phyloP scores from a whole-genome alignment of 805 yeast species.

The Naumovozyma baii region DNA sequence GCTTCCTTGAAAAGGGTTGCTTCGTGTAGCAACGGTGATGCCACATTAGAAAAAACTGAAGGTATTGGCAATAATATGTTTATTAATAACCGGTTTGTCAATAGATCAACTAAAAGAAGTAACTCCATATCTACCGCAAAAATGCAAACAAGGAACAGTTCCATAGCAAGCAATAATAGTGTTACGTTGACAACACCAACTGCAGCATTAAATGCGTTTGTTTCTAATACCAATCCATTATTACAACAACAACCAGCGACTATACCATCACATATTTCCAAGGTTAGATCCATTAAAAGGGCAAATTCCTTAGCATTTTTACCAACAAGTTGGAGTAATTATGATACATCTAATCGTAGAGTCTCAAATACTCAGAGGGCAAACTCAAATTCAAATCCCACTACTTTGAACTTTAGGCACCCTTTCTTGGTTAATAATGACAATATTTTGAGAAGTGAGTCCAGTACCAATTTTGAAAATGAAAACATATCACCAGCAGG shows the following conservation, averaged over 20 bases:
- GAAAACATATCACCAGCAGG: background rate
- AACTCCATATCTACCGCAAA: background rate
- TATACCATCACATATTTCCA: background rate
- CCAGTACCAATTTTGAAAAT: background rate
- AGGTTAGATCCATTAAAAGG: constrained; percentile 8
- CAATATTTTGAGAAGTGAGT: background rate
- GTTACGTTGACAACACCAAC: constrained; percentile 9
- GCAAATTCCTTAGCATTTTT: constrained; percentile 16
- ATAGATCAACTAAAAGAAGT: background rate
- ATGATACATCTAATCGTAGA: background rate
- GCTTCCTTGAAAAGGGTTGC: background rate
- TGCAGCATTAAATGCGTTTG: constrained; percentile 26
- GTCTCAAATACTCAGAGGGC: background rate
- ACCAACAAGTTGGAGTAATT: constrained; percentile 7
- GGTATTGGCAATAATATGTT: background rate
- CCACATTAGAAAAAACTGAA: background rate
- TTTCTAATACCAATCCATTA: constrained; percentile 11
- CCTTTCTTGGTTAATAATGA: background rate
- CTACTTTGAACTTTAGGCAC: background rate
- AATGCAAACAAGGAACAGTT: background rate
- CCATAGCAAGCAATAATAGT: background rate
- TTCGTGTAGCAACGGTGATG: background rate
- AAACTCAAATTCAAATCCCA: background rate
- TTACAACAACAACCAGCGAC: background rate
- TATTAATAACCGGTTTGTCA: background rate